Percentiles rank a stretch among this genome's conserved stretches.
Conservation (phyloP, 805 yeast species). For the Ogataea paraovalis region DNA sequence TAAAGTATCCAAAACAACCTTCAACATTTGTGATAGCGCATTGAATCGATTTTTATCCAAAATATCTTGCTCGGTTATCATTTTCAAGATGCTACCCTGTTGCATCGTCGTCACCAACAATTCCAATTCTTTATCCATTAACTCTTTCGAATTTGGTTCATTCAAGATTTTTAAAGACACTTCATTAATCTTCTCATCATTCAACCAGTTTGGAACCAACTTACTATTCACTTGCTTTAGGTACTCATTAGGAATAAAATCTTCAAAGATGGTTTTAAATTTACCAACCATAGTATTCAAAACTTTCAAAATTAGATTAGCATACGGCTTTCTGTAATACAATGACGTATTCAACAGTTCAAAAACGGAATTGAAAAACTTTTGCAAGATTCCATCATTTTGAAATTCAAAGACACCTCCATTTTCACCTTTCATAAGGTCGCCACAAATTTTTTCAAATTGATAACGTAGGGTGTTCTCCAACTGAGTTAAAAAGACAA, state of each 20-base stretch:
- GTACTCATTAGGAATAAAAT: conserved; percentile 18
- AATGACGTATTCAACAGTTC: conserved; percentile 56
- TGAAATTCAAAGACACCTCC: conserved; percentile 12
- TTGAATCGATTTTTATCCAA: conserved; percentile 50
- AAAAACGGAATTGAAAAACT: conserved; percentile 45
- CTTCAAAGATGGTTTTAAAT: conserved; percentile 30
- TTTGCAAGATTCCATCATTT: conserved; percentile 31
- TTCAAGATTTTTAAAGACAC: conserved; percentile 31
- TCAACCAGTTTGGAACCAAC: conserved; percentile 32
- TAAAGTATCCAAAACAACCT: conserved; percentile 53
- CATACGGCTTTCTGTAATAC: conserved; percentile 54
- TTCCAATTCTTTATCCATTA: conserved; percentile 26
- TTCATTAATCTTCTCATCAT: conserved; percentile 28
- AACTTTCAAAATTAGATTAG: conserved; percentile 39
- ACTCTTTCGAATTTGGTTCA: conserved; percentile 9
- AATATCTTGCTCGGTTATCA: conserved; percentile 43
- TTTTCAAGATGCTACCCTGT: conserved; percentile 14
- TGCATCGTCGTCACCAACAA: conserved; percentile 26
- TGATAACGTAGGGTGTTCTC: conserved; percentile 50
- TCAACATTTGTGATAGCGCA: conserved; percentile 48
- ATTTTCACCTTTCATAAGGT: conserved; percentile 28
- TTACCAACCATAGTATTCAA: conserved; percentile 37
- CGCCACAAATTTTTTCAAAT: conserved; percentile 45
- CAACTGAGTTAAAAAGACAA: conserved; percentile 60
- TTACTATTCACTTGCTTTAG: conserved; percentile 7